Percentiles rank a stretch among this genome's conserved stretches.
Evolutionary conservation across 108 stramenopile genomes (phyloP).

Genomic region (Aureococcus anophagefferens): DNA sequence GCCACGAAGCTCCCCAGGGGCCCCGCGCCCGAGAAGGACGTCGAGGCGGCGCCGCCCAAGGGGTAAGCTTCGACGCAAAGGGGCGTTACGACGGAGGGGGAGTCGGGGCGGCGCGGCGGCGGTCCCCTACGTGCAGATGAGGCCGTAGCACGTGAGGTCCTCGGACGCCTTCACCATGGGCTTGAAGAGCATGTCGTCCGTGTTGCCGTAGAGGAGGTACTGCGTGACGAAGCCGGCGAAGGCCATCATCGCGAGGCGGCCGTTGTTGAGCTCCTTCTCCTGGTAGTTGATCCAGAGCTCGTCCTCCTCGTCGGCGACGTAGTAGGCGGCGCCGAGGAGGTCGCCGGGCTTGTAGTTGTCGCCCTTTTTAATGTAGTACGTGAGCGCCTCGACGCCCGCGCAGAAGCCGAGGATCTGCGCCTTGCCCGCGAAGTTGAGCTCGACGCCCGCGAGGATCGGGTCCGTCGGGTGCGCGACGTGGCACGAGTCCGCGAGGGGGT

Average conservation of each 20-base stretch:
- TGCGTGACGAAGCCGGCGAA: neutral
- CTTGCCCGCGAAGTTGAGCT: neutral
- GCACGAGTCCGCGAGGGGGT: neutral
- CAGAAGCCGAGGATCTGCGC: neutral
- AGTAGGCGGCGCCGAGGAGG: conserved; percentile 76
- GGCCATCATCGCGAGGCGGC: neutral
- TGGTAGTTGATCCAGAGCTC: conserved; percentile 83
- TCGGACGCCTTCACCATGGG: too few species aligned
- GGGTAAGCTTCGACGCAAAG: too few species aligned
- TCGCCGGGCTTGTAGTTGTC: conserved; percentile 50
- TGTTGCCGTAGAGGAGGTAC: neutral
- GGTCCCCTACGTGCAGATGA: too few species aligned
- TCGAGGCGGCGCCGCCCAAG: too few species aligned
- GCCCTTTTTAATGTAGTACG: neutral
- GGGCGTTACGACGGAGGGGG: too few species aligned
- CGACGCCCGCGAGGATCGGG: neutral
- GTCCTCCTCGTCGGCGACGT: conserved; percentile 70
- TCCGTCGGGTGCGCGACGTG: neutral
- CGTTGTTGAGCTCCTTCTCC: conserved; percentile 46
- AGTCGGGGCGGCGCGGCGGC: too few species aligned
- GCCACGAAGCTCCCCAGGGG: too few species aligned
- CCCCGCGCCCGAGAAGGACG: too few species aligned
- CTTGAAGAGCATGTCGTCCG: neutral
- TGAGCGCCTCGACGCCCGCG: neutral
- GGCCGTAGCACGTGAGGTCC: too few species aligned